phyloP scores from a whole-genome alignment of 331 rosid species.

The Quercus phellos region DNA sequence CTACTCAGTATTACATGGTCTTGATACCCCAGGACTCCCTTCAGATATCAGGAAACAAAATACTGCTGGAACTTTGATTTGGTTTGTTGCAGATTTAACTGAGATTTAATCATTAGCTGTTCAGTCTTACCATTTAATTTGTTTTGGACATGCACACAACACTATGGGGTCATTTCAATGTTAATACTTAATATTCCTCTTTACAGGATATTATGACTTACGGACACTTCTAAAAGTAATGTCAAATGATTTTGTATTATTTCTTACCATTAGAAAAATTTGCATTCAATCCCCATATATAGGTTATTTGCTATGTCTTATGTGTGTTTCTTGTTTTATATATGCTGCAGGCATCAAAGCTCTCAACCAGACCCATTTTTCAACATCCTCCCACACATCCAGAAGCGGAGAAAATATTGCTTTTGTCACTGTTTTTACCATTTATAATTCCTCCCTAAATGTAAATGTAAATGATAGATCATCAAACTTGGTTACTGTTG shows the following conservation, averaged over 20 bases:
- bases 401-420: slow-evolving; percentile 33
- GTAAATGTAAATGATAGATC: slow-evolving; percentile 34
- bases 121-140: background rate
- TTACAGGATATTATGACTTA: background rate
- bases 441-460: slow-evolving; percentile 51
- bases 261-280: background rate
- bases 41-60: background rate
- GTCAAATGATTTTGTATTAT: background rate
- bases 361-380: slow-evolving; percentile 52
- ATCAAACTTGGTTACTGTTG: slow-evolving; percentile 45
- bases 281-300: background rate
- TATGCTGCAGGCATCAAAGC: slow-evolving; percentile 64
- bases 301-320: background rate
- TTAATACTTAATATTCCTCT: background rate
- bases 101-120: background rate
- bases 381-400: slow-evolving; percentile 29
- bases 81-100: background rate
- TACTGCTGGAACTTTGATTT: background rate
- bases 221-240: background rate
- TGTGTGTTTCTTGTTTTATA: slow-evolving; percentile 18
- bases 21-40: background rate
- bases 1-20: background rate
- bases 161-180: background rate
- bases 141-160: background rate
- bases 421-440: slow-evolving; percentile 73